Percentiles rank a stretch among this genome's conserved stretches.
These are phyloP conservation scores for Patellaria atrata DNA, from an alignment of 495 filamentous ascomycete species.

Conservation along the genomic window DNA sequence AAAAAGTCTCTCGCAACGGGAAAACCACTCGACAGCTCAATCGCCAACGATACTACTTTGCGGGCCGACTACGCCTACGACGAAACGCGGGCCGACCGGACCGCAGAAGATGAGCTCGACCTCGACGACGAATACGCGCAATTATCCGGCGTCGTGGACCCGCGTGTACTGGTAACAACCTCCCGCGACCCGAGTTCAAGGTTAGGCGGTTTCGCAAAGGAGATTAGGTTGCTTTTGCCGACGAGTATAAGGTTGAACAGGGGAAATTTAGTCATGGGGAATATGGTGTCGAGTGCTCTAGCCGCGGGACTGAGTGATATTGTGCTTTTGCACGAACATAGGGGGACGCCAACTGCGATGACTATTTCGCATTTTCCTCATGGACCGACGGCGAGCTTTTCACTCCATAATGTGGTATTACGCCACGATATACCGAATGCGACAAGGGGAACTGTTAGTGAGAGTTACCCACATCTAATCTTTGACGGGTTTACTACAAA, in stretches of 20 bases:
- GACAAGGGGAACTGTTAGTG: slow-evolving; percentile 76
- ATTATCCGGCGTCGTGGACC: slow-evolving; percentile 71
- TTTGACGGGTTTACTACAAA: slow-evolving; percentile 84
- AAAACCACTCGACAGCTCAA: slow-evolving; percentile 71
- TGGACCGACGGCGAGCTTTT: slow-evolving; percentile 82
- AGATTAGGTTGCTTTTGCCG: slow-evolving; percentile 80
- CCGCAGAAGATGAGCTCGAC: slow-evolving; percentile 50
- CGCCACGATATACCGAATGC: slow-evolving; percentile 86
- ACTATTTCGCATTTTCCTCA: slow-evolving; percentile 87
- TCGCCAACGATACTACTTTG: slow-evolving; percentile 77
- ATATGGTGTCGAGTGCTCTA: slow-evolving; percentile 67
- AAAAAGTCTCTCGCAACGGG: slow-evolving; percentile 70
- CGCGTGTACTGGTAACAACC: slow-evolving; percentile 82
- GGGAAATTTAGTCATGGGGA: slow-evolving; percentile 75
- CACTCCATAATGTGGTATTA: slow-evolving; percentile 85
- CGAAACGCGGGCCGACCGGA: slow-evolving; percentile 51
- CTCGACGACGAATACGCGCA: slow-evolving; percentile 94
- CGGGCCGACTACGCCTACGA: slow-evolving; percentile 90
- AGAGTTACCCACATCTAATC: slow-evolving; percentile 87
- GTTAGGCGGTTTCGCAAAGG: slow-evolving; percentile 82
- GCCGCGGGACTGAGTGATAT: slow-evolving; percentile 69
- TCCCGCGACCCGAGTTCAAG: slow-evolving; percentile 75
- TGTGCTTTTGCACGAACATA: slow-evolving; percentile 75
- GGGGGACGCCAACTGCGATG: slow-evolving; percentile 80
- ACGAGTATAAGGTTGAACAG: slow-evolving; percentile 84